phyloP scores from a whole-genome alignment of 164 flowering plant species.

The Stephania cephalantha region DNA sequence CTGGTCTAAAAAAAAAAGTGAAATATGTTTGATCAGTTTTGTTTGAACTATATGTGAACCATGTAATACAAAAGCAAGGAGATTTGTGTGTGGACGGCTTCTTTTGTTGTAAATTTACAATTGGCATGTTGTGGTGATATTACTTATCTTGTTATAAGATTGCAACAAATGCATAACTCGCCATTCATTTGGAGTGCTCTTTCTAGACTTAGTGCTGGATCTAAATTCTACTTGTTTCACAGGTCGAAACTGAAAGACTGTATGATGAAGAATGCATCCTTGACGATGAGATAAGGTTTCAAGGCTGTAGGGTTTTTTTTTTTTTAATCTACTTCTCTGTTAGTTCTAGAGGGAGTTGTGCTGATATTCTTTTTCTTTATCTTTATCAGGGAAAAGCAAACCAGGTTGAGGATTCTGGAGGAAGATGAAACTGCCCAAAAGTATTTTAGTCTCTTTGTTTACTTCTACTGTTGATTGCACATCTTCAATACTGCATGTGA shows the following conservation, averaged over 20 bases:
- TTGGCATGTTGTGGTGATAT: not conserved
- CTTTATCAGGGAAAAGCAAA: slow-evolving; percentile 44
- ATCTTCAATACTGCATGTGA: slow-evolving; percentile 6
- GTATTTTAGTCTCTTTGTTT: slow-evolving; percentile 24
- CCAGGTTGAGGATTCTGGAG: slow-evolving; percentile 32
- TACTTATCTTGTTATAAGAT: not conserved
- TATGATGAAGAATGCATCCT: slow-evolving; percentile 44
- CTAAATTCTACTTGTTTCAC: slow-evolving; percentile 12
- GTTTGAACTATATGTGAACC: too few relatives aligned
- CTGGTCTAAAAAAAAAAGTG: too few relatives aligned
- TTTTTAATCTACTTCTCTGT: not conserved
- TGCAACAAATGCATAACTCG: too few relatives aligned
- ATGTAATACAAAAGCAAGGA: too few relatives aligned
- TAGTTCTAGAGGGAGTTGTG: slow-evolving; percentile 7
- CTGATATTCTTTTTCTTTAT: slow-evolving; percentile 15
- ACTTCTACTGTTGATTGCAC: slow-evolving; percentile 1
- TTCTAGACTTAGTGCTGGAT: not conserved
- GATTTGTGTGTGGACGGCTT: too few relatives aligned
- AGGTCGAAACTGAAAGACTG: slow-evolving; percentile 50
- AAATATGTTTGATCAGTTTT: too few relatives aligned
- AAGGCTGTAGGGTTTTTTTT: slow-evolving; percentile 1
- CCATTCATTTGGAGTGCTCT: not conserved
- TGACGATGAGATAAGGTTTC: slow-evolving; percentile 56
- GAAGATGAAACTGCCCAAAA: slow-evolving; percentile 38
- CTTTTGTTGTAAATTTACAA: too few relatives aligned